Evolutionary conservation across 1,139 yeast genomes (phyloP).

Genomic region (Kodamaea suecica): DNA sequence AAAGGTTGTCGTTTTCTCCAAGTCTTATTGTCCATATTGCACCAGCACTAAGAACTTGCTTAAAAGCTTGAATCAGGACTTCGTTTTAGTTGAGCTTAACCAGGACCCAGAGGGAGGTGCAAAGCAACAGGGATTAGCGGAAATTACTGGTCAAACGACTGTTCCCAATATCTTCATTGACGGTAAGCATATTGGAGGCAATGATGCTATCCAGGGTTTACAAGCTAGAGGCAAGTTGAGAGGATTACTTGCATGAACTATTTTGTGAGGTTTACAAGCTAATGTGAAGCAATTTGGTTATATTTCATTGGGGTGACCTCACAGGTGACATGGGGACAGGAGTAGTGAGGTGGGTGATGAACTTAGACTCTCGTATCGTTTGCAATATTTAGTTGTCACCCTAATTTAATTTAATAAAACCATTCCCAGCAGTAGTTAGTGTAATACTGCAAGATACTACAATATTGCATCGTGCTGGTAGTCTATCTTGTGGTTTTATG

Average conservation of each 20-base stretch:
- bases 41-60: conserved; percentile 22
- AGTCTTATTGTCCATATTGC: conserved; percentile 32
- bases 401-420: too few relatives aligned
- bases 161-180: conserved; percentile 20
- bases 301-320: too few relatives aligned
- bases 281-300: too few relatives aligned
- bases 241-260: conserved; percentile 1
- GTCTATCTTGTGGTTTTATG: too few relatives aligned
- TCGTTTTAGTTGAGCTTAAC: conserved; percentile 25
- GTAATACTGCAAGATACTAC: too few relatives aligned
- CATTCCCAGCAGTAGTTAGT: too few relatives aligned
- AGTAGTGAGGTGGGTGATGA: too few relatives aligned
- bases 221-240: conserved; percentile 13
- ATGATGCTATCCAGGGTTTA: conserved; percentile 16
- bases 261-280: too few relatives aligned
- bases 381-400: too few relatives aligned
- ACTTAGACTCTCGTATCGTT: too few relatives aligned
- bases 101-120: conserved; percentile 17
- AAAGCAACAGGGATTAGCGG: conserved; percentile 14
- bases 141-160: conserved; percentile 18
- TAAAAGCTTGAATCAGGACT: conserved; percentile 14
- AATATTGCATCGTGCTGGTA: too few relatives aligned
- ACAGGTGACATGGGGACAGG: too few relatives aligned
- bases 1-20: conserved; percentile 25
- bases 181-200: conserved; percentile 21